Evolutionary conservation across 192 early-diverging fungal genomes (phyloP).

Genomic region (Chytriomyces sp.): DNA sequence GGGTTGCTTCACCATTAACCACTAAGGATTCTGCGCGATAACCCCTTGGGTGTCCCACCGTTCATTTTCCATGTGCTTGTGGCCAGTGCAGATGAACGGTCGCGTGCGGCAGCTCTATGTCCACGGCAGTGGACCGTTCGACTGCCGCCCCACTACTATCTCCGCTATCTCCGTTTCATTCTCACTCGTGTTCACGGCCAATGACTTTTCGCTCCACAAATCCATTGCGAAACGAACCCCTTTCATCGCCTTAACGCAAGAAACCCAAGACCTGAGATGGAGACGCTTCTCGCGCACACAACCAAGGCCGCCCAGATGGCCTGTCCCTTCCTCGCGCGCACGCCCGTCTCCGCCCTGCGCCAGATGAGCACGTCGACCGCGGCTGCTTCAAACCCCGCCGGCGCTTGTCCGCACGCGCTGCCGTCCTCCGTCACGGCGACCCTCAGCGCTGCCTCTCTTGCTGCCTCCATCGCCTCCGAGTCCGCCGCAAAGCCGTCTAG

Average conservation of each 20-base stretch:
- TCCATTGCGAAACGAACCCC: too few relatives aligned
- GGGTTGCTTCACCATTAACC: too few relatives aligned
- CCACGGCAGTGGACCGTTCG: too few relatives aligned
- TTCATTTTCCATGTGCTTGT: too few relatives aligned
- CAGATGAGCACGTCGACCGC: conserved; percentile 53
- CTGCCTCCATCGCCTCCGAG: background rate
- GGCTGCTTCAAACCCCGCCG: conserved; percentile 39
- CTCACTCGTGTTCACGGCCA: background rate
- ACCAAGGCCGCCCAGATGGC: conserved; percentile 22
- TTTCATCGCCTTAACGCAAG: too few relatives aligned
- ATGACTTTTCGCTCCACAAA: too few relatives aligned
- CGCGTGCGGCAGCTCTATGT: too few relatives aligned
- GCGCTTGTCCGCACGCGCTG: background rate
- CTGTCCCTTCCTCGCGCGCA: conserved; percentile 80
- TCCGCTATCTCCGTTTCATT: background rate
- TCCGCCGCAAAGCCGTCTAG: background rate
- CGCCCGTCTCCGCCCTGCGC: conserved; percentile 69
- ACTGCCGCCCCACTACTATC: background rate
- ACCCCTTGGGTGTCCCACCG: too few relatives aligned
- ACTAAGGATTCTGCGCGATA: too few relatives aligned
- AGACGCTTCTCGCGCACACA: conserved; percentile 17
- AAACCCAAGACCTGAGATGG: too few relatives aligned
- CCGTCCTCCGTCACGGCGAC: background rate
- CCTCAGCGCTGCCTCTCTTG: background rate
- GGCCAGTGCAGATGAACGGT: too few relatives aligned